Evolutionary conservation across 768 basidiomycete species (phyloP).

Genomic region (Austroboletus eburneus): DNA sequence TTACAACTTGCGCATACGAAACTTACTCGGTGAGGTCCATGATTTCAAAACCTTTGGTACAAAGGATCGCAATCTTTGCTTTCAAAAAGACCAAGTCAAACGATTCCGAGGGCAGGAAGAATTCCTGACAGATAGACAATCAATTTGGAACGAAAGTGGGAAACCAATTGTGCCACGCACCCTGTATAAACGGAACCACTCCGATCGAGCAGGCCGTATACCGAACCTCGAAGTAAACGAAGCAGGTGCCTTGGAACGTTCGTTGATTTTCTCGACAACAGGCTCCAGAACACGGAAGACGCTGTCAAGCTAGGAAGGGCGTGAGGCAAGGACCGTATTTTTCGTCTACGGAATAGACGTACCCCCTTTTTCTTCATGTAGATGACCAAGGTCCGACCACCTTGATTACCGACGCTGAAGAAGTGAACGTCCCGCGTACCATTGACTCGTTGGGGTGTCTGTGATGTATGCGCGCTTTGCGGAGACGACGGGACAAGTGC

Average conservation of each 20-base stretch:
- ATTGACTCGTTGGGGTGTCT: constrained; percentile 87
- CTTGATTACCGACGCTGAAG: constrained; percentile 88
- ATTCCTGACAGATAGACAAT: constrained; percentile 49
- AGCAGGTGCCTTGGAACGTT: constrained; percentile 64
- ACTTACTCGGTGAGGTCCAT: constrained; percentile 92
- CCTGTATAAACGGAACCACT: constrained; percentile 94
- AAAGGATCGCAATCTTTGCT: constrained; percentile 88
- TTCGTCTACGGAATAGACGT: constrained; percentile 14
- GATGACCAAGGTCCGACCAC: constrained; percentile 84
- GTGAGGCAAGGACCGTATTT: constrained; percentile 12
- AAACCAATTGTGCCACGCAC: constrained; percentile 26
- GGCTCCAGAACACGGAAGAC: constrained; percentile 98
- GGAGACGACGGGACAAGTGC: constrained; percentile 88
- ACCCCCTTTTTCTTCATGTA: constrained; percentile 96
- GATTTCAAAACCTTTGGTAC: constrained; percentile 93
- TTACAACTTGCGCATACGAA: neutral
- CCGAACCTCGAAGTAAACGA: constrained; percentile 72
- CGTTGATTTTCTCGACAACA: constrained; percentile 84
- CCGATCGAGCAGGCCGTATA: constrained; percentile 74
- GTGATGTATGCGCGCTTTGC: constrained; percentile 59
- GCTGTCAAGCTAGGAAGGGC: constrained; percentile 60
- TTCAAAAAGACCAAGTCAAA: constrained; percentile 91
- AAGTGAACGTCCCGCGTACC: constrained; percentile 92
- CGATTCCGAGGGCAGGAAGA: constrained; percentile 89
- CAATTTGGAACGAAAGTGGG: neutral